Base-by-base conservation (phyloP, 2,329 filamentous ascomycete genomes). In the Fusarium pseudograminearum region DNA sequence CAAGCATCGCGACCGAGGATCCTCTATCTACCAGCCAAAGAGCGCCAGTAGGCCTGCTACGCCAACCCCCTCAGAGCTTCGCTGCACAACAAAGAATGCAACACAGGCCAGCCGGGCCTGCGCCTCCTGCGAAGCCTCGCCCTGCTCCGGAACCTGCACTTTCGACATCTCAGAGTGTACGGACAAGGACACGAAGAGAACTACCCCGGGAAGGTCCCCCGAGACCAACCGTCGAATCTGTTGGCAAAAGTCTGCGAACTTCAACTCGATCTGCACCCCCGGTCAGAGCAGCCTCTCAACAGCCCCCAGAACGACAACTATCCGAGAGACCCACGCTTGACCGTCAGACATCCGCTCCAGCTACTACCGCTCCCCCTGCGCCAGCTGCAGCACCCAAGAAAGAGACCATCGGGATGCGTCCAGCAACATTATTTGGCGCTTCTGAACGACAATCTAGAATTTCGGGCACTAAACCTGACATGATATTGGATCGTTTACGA, bases 61-160 rank as follows among this genome's bases (percentile, higher is more conserved):
- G 84, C 36, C 85, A 83, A 36, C 86, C 84, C 4, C 87, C 87
- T 12, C 88, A 90, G 74, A 91, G 89, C 74, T 91, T 90, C 76
- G 89, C 89, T 15, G 89, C 89, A 5, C 89, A 91, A 70, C 89
- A 91, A 70, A 81, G 89, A 69, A 86, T 87, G 26, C 87, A 89
- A 65, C 82, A 82, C 69, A 83, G 83, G 60, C 83, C 86, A 8
- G 62, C 76, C 6, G 65, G 74, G 12, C 53, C 68, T 22, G 45
- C 74, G 18, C 50, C 69, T n/a, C 50, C 72, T 18, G 55, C 73
- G 18, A 79, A 66, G 41, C 53, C 77, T 9, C 78, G 73, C 33
- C 57, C 74, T 44, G 56, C 69, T 5, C 48, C 70, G 5, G 77
- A 79, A 40, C 24, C 71, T 31, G 59, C 46, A 14, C 51, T 74